A percentile compares a stretch with the other conserved stretches of the same genome.
Evolutionary conservation across 257 asterid species (phyloP).

Genomic region (Scutellaria minor): DNA sequence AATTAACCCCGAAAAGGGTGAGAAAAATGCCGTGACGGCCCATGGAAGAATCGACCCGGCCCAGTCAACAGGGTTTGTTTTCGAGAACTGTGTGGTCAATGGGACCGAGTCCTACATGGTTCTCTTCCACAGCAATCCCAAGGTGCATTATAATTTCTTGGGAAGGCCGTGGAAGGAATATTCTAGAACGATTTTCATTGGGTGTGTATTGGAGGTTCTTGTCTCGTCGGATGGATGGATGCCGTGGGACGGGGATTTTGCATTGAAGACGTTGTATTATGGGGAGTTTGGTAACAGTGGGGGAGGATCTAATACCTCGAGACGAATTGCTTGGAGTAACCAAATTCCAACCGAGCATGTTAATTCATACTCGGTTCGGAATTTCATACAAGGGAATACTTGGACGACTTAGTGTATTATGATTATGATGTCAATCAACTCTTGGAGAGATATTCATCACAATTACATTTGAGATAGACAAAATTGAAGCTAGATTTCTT

Average conservation of each 20-base stretch:
- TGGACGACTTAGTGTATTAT: too few species aligned
- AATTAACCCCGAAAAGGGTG: slow-evolving; percentile 49
- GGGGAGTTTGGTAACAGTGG: slow-evolving; percentile 51
- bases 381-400: slow-evolving; percentile 48
- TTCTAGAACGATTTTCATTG: slow-evolving; percentile 50
- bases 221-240: slow-evolving; percentile 50
- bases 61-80: slow-evolving; percentile 58
- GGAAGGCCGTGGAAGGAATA: slow-evolving; percentile 73
- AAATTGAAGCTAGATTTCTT: too few species aligned
- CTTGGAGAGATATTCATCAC: too few species aligned
- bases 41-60: slow-evolving; percentile 59
- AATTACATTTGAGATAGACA: too few species aligned
- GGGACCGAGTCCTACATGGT: slow-evolving; percentile 57
- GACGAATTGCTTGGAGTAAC: slow-evolving; percentile 52
- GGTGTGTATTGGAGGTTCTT: slow-evolving; percentile 44
- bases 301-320: slow-evolving; percentile 33
- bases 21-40: slow-evolving; percentile 56
- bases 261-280: slow-evolving; percentile 47
- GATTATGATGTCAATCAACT: too few species aligned
- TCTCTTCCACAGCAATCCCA: slow-evolving; percentile 42
- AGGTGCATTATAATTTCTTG: slow-evolving; percentile 43
- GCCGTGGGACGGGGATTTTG: slow-evolving; percentile 58
- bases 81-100: slow-evolving; percentile 46
- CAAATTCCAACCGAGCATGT: slow-evolving; percentile 43
- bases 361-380: slow-evolving; percentile 41